Base-by-base conservation (phyloP, 179 eudicot species). In the Spergularia azorica region DNA sequence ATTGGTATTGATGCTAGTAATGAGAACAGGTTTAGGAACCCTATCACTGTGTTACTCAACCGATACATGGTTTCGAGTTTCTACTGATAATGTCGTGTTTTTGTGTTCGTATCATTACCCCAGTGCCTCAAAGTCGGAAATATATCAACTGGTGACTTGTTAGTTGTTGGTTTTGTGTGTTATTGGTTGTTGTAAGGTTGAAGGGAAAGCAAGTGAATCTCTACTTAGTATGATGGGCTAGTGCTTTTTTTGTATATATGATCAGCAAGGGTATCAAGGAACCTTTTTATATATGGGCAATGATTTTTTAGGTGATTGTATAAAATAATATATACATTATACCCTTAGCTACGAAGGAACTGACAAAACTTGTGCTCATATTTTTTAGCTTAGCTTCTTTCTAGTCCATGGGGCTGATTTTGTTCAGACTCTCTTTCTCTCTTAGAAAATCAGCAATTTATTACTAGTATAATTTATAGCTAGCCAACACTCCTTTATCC, bases 11-110 rank as follows among this genome's bases (percentile, higher is more conserved):
- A 92, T 32, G 96, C 90, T 46, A 94, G 77, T 48, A 94, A 91
- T 2, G 97, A 84, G 78, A 94, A 81, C 21, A 94, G 91, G 94
- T 94, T 94, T 18, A 94, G 75, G 84, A 94, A 85, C 1, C 98
- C 98, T 66, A 94, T 89, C 13, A 92, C 90, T 5, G 96, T 88
- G 94, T 94, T 94, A 85, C 98, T 94, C 36, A 91, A 87, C 68
- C 97, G 67, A 51, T 89, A 80, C 97, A 94, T 94, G 15, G 9
- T 63, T 5, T 0, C 15, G 11, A 0, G 3, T 60, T 13, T 38
- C 43, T 48, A 26, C 32, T 9, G 13, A 48, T 51, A 1, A 0
- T 32, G 4, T 17, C 14, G 67, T 3, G 18, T 57, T 15, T 43
- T 43, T 43, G 8, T 43, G 20, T 9, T 20, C 14, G 13, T 60